phyloP scores from a whole-genome alignment of 495 filamentous ascomycete genomes.

The Diplogelasinospora grovesii region DNA sequence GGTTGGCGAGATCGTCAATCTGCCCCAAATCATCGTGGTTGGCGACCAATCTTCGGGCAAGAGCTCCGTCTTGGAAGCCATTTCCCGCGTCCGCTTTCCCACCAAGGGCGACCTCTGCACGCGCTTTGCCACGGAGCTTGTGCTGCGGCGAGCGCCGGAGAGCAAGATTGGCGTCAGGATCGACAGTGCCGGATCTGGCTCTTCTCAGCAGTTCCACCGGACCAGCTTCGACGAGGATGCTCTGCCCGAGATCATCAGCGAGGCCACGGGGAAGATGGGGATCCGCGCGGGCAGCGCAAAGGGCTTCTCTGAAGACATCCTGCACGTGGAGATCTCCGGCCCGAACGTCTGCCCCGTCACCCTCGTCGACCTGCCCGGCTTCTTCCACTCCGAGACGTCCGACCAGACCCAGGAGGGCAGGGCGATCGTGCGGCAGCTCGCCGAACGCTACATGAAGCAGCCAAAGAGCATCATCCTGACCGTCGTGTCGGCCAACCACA shows the following conservation, averaged over 20 bases:
- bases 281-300: slow-evolving; percentile 23
- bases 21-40: slow-evolving; percentile 56
- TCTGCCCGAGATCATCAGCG: slow-evolving; percentile 39
- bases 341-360: slow-evolving; percentile 53
- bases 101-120: slow-evolving; percentile 44
- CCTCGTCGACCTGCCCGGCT: slow-evolving; percentile 58
- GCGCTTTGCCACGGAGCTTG: slow-evolving; percentile 48
- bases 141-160: slow-evolving; percentile 36
- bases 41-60: slow-evolving; percentile 56
- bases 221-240: slow-evolving; percentile 19
- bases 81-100: slow-evolving; percentile 53
- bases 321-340: slow-evolving; percentile 56
- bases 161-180: slow-evolving; percentile 21
- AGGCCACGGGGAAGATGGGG: slow-evolving; percentile 45
- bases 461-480: slow-evolving; percentile 52
- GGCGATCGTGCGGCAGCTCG: slow-evolving; percentile 42
- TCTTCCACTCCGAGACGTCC: slow-evolving; percentile 42
- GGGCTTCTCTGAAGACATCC: slow-evolving; percentile 52
- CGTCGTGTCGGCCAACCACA: slow-evolving; percentile 47
- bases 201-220: slow-evolving; percentile 24
- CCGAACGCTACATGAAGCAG: slow-evolving; percentile 50
- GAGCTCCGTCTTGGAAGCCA: slow-evolving; percentile 57
- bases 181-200: slow-evolving; percentile 15
- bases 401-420: slow-evolving; percentile 38
- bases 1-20: slow-evolving; percentile 43